Evolutionary conservation across 2,329 filamentous ascomycete genomes (phyloP), one percentile per base, ranked within the genome.

Genomic region (Fusarium setosum): DNA sequence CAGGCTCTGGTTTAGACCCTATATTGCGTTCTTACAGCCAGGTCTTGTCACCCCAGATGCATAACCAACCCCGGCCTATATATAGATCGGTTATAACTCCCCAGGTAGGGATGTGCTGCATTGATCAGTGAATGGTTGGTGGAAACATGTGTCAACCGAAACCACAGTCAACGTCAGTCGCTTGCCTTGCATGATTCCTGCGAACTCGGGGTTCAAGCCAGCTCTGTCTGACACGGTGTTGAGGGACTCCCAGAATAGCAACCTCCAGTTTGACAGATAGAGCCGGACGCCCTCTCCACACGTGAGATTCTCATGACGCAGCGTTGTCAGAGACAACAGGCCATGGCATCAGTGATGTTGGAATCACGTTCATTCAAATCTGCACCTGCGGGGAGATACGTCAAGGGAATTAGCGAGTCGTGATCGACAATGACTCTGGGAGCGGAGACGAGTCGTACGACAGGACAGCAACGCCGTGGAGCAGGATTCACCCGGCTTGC

Each of bases 371-470:
- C 6, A 52, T 41, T 34, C 24, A 11, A 31, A n/a, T n/a, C 23
- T 41, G 35, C 37, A 52, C 34, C 20, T 34, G 38, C 31, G 37
- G 38, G 29, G 31, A 44, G 12, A 24, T 8, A 11, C n/a, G 35
- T 15, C 17, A 12, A 38, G 10, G 41, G 29, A 6, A 10, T 20
- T 11, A 15, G 10, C 4, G 32, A 51, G 49, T 41, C 17, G n/a
- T 21, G 40, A 35, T 32, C 32, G 10, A 20, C 42, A 37, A 24
- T 11, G 34, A 18, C 34, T 18, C 18, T 31, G 34, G 51, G 59
- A 20, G 21, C 24, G 21, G 45, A 5, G 49, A 23, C 31, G 13
- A 38, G 23, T 62, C 54, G 32, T 23, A 53, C 35, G 52, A 53
- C 49, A 17, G 9, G 21, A 29, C 12, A 6, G 40, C 38, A 37